A percentile compares a stretch with the other conserved stretches of the same genome.
These are phyloP conservation scores for Carex arenaria DNA, from an alignment of 202 grass and related monocot species.

Conservation along the genomic window DNA sequence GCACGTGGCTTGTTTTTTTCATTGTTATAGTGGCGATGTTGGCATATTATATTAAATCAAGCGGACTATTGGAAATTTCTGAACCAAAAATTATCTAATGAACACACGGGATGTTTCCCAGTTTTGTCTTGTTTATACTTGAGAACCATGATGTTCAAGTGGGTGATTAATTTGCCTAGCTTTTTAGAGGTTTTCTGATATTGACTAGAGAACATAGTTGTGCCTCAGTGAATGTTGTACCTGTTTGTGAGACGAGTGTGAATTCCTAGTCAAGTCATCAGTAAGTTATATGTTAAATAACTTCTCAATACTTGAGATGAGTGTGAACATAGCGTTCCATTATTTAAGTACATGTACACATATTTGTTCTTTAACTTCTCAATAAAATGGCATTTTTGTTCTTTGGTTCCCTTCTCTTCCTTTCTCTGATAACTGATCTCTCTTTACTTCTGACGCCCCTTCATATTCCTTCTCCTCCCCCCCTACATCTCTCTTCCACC, in stretches of 20 bases:
- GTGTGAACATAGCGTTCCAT: neutral
- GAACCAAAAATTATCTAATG: neutral
- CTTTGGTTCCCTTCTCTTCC: too few species aligned
- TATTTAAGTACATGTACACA: neutral
- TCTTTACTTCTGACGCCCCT: too few species aligned
- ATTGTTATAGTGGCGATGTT: conserved; percentile 61
- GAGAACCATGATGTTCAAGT: neutral
- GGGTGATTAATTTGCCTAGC: neutral
- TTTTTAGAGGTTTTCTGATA: conserved; percentile 8
- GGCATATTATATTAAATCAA: conserved; percentile 47
- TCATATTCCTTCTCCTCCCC: too few species aligned
- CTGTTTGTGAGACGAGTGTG: neutral
- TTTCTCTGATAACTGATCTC: too few species aligned
- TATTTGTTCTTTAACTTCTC: too few species aligned
- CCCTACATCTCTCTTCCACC: too few species aligned
- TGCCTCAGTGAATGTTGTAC: neutral
- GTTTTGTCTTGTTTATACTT: conserved; percentile 3
- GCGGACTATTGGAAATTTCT: neutral
- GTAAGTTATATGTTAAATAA: neutral
- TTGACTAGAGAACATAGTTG: neutral
- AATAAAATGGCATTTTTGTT: too few species aligned
- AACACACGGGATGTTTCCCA: neutral
- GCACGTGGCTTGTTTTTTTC: conserved; percentile 42
- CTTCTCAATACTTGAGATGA: neutral
- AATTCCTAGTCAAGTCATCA: neutral